A percentile compares a stretch with the other conserved stretches of the same genome.
These are phyloP conservation scores for Hanseniaspora sp. DNA, from an alignment of 1,139 yeast species.

Conservation along the genomic window DNA sequence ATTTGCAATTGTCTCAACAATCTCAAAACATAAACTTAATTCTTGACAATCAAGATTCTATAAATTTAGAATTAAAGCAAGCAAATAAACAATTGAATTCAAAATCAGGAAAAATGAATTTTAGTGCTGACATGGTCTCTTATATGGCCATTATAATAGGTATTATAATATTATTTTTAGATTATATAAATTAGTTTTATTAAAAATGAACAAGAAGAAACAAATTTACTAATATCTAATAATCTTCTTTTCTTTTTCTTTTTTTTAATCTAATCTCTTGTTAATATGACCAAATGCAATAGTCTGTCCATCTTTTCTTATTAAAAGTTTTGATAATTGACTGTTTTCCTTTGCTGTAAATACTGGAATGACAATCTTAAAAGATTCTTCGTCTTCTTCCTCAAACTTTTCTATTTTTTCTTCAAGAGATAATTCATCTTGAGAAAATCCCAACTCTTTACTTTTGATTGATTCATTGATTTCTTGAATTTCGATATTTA, in stretches of 20 bases:
- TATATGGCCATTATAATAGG: slow-evolving; percentile 53
- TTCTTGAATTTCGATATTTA: slow-evolving; percentile 13
- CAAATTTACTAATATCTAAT: not conserved
- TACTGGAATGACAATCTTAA: slow-evolving; percentile 46
- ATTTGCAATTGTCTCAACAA: slow-evolving; percentile 65
- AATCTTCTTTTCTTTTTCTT: not conserved
- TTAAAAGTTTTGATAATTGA: slow-evolving; percentile 67
- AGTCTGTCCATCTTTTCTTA: slow-evolving; percentile 76
- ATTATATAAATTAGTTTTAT: slow-evolving; percentile 30
- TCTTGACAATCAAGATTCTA: slow-evolving; percentile 59
- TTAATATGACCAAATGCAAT: slow-evolving; percentile 73
- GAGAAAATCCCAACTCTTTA: slow-evolving; percentile 54
- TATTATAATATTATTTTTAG: slow-evolving; percentile 50
- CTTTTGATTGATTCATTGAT: slow-evolving; percentile 34
- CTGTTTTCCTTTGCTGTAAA: slow-evolving; percentile 48
- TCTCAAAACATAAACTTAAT: slow-evolving; percentile 59
- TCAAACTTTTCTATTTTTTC: slow-evolving; percentile 48
- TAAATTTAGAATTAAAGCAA: slow-evolving; percentile 53
- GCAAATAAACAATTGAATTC: slow-evolving; percentile 61
- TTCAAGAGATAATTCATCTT: slow-evolving; percentile 40
- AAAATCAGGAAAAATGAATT: slow-evolving; percentile 57
- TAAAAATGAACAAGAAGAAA: not conserved
- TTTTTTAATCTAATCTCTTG: slow-evolving; percentile 18
- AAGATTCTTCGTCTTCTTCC: slow-evolving; percentile 66
- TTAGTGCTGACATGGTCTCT: slow-evolving; percentile 58